A percentile compares a stretch with the other conserved stretches of the same genome.
Evolutionary conservation across 1,139 yeast species (phyloP).

Genomic region (Suhomyces bokatorum): DNA sequence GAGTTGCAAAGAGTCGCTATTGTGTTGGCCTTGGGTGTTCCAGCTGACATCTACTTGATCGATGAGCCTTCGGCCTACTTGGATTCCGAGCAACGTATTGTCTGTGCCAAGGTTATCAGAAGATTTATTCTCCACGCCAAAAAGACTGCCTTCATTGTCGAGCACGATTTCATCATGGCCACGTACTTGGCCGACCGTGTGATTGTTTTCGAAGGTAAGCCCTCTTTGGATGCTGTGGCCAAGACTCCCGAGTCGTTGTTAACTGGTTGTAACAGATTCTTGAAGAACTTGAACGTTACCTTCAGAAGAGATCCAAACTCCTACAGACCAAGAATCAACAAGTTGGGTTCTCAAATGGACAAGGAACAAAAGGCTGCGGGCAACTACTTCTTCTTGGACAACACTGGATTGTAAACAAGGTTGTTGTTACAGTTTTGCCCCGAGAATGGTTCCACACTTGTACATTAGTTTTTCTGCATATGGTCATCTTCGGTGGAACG

Average conservation of each 20-base stretch:
- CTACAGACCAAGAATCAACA: constrained; percentile 97
- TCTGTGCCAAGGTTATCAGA: constrained; percentile 97
- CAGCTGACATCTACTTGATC: constrained; percentile 93
- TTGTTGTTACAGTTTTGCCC: constrained; percentile 6
- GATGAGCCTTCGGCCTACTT: constrained; percentile 99
- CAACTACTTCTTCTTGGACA: constrained; percentile 93
- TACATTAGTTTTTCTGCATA: constrained; percentile 18
- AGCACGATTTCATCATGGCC: constrained; percentile 99
- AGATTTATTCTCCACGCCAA: constrained; percentile 93
- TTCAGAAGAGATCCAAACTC: constrained; percentile 99
- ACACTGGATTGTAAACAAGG: constrained; percentile 41
- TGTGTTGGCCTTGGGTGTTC: constrained; percentile 88
- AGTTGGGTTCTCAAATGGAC: constrained; percentile 97
- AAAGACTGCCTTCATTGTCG: constrained; percentile 96
- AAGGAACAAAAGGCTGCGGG: constrained; percentile 91
- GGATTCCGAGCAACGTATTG: constrained; percentile 99
- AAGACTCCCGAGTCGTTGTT: constrained; percentile 86
- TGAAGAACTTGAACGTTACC: constrained; percentile 95
- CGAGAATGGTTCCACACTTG: constrained; percentile 8
- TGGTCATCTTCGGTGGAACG: constrained; percentile 12
- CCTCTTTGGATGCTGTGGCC: constrained; percentile 81
- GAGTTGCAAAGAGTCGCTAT: constrained; percentile 99
- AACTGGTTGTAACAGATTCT: constrained; percentile 95
- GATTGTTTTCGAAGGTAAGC: constrained; percentile 94
- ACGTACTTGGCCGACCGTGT: constrained; percentile 98